Evolutionary conservation across 495 filamentous ascomycete genomes (phyloP), one percentile per base, ranked within the genome.

Genomic region (Talaromyces proteolyticus): DNA sequence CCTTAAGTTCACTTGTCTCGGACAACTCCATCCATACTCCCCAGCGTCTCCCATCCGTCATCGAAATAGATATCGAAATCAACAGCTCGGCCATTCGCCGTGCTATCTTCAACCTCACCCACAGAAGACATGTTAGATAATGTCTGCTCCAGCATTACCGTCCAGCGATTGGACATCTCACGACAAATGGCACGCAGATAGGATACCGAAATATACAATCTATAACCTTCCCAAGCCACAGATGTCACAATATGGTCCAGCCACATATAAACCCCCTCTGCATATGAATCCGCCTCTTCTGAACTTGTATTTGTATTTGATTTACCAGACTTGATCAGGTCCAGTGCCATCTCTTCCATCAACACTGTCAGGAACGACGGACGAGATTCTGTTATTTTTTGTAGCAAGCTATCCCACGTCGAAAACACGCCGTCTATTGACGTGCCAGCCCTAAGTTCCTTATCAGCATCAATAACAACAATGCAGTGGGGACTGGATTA

Each of bases 251-350:
- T 58, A 53, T 75, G 68, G 37, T 60, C 64, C 47, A 75, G 54
- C 72, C 72, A 75, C 24, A 66, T 50, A 43, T 60, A 75, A 6
- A 65, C 40, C 3, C 58, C 65, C 51, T 73, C 65, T 14, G 57
- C 51, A 23, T 39, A 36, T 4, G 64, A 42, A 53, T 66, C 56
- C 8, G 36, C 45, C 11, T 59, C 54, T 10, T 52, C 41, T 23
- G n/a, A n/a, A n/a, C n/a, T n/a, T n/a, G n/a, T n/a, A n/a, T n/a
- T n/a, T n/a, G n/a, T n/a, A n/a, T 63, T 47, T 12, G 44, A 22
- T 8, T 49, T 39, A 11, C 43, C 19, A 7, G 59, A 44, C 14
- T 7, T 14, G 2, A 57, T 59, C 22, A 75, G 29, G 6, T 53
- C 53, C 47, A 72, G 56, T 8, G 61, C 61, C 60, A 73, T 52